Evolutionary conservation across 2,329 filamentous ascomycete genomes (phyloP).

Genomic region (Mollisiaceae sp.): DNA sequence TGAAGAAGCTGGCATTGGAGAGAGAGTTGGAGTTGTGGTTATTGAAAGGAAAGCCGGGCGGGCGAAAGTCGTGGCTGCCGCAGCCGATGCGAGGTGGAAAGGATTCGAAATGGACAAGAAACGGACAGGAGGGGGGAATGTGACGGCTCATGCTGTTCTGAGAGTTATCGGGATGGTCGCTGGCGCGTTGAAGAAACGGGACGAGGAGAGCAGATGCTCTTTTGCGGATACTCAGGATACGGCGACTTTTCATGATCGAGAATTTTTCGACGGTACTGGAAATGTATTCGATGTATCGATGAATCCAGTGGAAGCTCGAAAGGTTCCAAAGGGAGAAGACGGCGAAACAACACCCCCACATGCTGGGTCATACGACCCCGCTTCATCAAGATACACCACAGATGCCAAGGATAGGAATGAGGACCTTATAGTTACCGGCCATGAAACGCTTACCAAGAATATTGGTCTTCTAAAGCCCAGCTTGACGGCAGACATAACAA

Average conservation of each 20-base stretch:
- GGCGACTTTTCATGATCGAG: background rate
- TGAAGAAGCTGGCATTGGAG: conserved; percentile 63
- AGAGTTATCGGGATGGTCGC: conserved; percentile 85
- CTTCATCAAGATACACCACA: background rate
- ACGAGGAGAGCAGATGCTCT: conserved; percentile 22
- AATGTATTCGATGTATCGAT: background rate
- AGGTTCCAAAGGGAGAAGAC: no score
- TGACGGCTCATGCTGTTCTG: conserved; percentile 78
- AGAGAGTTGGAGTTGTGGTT: conserved; percentile 75
- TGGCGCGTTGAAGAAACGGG: conserved; percentile 51
- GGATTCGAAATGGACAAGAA: conserved; percentile 49
- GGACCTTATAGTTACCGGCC: background rate
- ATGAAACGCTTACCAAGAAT: background rate
- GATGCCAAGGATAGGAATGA: background rate
- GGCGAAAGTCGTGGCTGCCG: conserved; percentile 65
- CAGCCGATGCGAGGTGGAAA: conserved; percentile 77
- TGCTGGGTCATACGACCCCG: background rate
- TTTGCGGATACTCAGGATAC: background rate
- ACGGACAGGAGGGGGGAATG: conserved; percentile 61
- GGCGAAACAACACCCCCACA: background rate
- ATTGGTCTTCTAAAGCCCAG: background rate
- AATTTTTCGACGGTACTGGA: background rate
- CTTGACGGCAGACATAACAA: background rate
- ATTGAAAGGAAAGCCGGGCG: conserved; percentile 57
- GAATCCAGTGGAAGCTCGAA: background rate